Percentiles rank a stretch among this genome's conserved stretches.
These are phyloP conservation scores for Prunus padus DNA, from an alignment of 306 rosid species.

Conservation along the genomic window DNA sequence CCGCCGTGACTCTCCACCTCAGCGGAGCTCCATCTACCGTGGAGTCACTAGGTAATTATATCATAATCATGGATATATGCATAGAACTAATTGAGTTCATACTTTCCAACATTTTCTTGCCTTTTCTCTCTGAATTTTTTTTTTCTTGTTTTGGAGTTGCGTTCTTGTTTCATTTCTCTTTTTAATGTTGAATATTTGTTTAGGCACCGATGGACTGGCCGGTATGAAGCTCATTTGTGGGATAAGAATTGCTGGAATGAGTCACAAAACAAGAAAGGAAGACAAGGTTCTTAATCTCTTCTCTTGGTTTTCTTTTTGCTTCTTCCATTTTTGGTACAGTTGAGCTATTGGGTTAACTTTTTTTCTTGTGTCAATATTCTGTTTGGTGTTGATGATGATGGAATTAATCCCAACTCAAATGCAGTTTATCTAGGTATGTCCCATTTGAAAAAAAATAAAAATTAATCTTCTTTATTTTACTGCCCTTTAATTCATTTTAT, in stretches of 20 bases:
- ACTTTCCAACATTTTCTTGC: neutral
- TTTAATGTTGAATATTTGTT: neutral
- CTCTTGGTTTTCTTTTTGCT: neutral
- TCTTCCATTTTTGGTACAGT: neutral
- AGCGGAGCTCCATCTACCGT: slow-evolving; percentile 70
- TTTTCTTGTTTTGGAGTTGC: neutral
- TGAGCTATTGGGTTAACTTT: neutral
- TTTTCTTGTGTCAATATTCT: neutral
- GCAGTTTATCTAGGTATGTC: slow-evolving; percentile 86
- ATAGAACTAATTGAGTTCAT: neutral
- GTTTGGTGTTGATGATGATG: slow-evolving; percentile 20
- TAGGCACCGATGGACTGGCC: slow-evolving; percentile 97
- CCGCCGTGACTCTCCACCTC: slow-evolving; percentile 66
- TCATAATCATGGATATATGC: neutral
- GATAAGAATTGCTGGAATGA: slow-evolving; percentile 92
- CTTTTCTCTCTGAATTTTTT: neutral
- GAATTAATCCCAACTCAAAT: slow-evolving; percentile 25
- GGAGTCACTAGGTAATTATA: slow-evolving; percentile 79
- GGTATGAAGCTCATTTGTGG: slow-evolving; percentile 98
- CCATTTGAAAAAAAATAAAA: neutral
- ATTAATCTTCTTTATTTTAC: neutral
- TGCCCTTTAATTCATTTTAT: neutral
- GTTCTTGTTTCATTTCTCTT: neutral
- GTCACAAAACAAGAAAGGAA: slow-evolving; percentile 88
- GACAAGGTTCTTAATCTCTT: slow-evolving; percentile 56